These are phyloP conservation scores for Panaeolus cyanescens DNA, from an alignment of 768 basidiomycete genomes.

Conservation along the genomic window DNA sequence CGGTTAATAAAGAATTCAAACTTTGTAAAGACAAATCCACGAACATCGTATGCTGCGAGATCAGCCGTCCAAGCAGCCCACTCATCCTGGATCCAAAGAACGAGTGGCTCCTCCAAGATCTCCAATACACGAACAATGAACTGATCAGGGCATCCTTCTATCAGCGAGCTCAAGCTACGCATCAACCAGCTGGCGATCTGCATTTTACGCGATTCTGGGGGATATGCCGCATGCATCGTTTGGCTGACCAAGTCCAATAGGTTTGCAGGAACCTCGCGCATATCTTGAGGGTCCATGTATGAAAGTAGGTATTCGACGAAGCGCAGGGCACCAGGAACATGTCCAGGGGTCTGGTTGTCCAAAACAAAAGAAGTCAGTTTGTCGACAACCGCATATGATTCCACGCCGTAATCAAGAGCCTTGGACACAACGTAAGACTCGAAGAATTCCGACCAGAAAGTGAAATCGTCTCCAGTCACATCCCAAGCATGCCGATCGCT, in stretches of 20 bases:
- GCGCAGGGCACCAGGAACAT: slow-evolving; percentile 40
- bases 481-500: slow-evolving; percentile 53
- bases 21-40: slow-evolving; percentile 19
- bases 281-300: slow-evolving; percentile 50
- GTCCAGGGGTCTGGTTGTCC: slow-evolving; percentile 30
- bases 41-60: slow-evolving; percentile 62
- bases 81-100: slow-evolving; percentile 68
- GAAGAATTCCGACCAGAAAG: slow-evolving; percentile 62
- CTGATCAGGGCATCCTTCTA: slow-evolving; percentile 58
- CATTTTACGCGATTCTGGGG: slow-evolving; percentile 57
- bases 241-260: slow-evolving; percentile 64
- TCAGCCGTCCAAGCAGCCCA: slow-evolving; percentile 46
- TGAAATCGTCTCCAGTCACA: slow-evolving; percentile 52
- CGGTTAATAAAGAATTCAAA: slow-evolving; percentile 3
- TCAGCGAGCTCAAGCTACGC: slow-evolving; percentile 49
- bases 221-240: slow-evolving; percentile 63
- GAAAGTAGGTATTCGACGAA: slow-evolving; percentile 65
- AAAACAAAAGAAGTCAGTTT: slow-evolving; percentile 50
- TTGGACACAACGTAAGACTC: slow-evolving; percentile 46
- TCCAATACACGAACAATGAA: slow-evolving; percentile 48
- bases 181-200: slow-evolving; percentile 64
- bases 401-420: slow-evolving; percentile 62
- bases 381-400: slow-evolving; percentile 55
- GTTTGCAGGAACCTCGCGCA: slow-evolving; percentile 51
- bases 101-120: slow-evolving; percentile 52